Conservation (phyloP, 306 rosid genomes). For the Benincasa hispida region DNA sequence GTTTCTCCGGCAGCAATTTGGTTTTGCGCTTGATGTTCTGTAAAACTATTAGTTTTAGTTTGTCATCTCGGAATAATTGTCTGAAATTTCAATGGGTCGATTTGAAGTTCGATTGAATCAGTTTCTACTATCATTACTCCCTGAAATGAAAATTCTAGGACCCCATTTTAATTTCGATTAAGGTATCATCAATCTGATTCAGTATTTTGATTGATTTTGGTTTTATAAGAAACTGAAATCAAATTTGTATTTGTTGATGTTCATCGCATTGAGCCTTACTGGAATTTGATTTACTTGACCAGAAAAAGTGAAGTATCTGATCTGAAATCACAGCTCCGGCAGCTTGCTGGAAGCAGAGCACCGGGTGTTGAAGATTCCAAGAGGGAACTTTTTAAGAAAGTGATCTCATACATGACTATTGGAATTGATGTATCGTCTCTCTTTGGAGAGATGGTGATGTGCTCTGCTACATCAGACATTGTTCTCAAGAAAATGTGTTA, state of each 20-base stretch:
- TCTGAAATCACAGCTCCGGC: constrained; percentile 87
- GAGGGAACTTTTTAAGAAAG: constrained; percentile 97
- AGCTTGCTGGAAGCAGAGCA: constrained; percentile 96
- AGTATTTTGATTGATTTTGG: neutral
- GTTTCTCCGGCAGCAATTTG: neutral
- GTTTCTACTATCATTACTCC: neutral
- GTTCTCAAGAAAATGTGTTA: constrained; percentile 97
- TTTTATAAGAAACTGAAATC: neutral
- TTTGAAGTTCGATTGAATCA: neutral
- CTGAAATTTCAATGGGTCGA: neutral
- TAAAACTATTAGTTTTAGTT: neutral
- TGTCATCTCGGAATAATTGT: neutral
- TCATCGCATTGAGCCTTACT: neutral
- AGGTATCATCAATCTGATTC: neutral
- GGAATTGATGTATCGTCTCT: constrained; percentile 88
- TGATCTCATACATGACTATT: constrained; percentile 90
- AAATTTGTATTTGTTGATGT: neutral
- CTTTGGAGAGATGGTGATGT: constrained; percentile 99
- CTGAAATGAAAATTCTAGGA: neutral
- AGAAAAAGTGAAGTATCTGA: constrained; percentile 98
- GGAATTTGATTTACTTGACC: constrained; percentile 14
- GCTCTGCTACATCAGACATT: constrained; percentile 87
- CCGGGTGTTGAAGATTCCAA: constrained; percentile 94
- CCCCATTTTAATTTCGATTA: neutral
- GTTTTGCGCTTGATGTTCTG: neutral